phyloP scores from a whole-genome alignment of 345 rosid genomes.

The Firmiana major region DNA sequence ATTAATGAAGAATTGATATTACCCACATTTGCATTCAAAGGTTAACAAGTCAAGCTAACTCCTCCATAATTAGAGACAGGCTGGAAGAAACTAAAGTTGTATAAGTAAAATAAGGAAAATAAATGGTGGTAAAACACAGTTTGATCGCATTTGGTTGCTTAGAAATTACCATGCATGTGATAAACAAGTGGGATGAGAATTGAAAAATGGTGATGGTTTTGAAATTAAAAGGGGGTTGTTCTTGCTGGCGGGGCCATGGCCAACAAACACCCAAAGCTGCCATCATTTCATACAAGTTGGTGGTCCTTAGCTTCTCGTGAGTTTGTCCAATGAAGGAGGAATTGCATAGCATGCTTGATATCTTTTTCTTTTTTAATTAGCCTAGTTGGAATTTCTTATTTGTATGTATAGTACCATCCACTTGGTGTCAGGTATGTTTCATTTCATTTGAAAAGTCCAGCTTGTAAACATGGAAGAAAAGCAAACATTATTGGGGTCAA shows the following conservation, averaged over 20 bases:
- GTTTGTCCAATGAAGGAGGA: neutral
- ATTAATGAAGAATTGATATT: neutral
- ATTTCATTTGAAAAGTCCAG: neutral
- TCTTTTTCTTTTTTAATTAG: neutral
- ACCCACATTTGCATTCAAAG: neutral
- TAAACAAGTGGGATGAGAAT: neutral
- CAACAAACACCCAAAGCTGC: slow-evolving; percentile 5
- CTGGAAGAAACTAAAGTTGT: slow-evolving; percentile 1
- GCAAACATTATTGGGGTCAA: neutral
- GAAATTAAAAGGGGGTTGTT: neutral
- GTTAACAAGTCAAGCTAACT: neutral
- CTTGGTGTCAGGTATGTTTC: neutral
- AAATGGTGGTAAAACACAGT: too few species aligned
- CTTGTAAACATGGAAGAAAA: neutral
- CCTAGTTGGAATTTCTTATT: neutral
- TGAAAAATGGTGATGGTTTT: too few species aligned
- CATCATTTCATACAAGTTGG: slow-evolving; percentile 7
- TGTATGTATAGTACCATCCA: neutral
- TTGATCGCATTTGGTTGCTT: neutral
- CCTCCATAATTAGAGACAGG: neutral
- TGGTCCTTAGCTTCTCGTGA: slow-evolving; percentile 13
- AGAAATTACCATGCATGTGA: neutral
- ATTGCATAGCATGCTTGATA: neutral
- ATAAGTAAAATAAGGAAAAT: too few species aligned
- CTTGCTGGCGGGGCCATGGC: neutral